These are phyloP conservation scores for Chromera velia DNA, from an alignment of 73 alveolate species.

Conservation along the genomic window DNA sequence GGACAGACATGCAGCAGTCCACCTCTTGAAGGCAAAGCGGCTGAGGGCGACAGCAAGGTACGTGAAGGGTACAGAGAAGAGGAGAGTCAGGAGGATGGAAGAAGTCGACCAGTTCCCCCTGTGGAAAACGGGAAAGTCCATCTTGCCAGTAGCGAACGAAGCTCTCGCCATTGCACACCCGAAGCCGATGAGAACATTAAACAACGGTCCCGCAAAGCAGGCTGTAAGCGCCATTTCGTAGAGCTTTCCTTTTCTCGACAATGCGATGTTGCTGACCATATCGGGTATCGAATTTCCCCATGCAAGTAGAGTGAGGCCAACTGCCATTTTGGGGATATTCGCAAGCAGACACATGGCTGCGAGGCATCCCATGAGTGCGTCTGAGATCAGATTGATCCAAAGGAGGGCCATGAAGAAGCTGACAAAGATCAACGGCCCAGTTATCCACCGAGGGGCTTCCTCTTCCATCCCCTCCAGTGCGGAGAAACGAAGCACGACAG, in stretches of 20 bases:
- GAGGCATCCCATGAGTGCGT: conserved; percentile 7
- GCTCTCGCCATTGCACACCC: conserved; percentile 82
- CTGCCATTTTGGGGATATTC: conserved; percentile 7
- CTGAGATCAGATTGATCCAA: conserved; percentile 21
- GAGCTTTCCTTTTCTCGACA: conserved; percentile 84
- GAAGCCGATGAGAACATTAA: conserved; percentile 81
- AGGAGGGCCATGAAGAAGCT: conserved; percentile 25
- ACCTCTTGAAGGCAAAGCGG: too few relatives aligned
- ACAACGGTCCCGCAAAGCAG: conserved; percentile 89
- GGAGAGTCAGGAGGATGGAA: too few relatives aligned
- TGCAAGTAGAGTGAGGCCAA: conserved; percentile 89
- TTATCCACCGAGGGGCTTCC: too few relatives aligned
- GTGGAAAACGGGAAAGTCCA: too few relatives aligned
- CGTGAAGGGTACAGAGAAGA: too few relatives aligned
- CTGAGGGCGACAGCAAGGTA: too few relatives aligned
- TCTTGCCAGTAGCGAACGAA: too few relatives aligned
- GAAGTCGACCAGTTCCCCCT: too few relatives aligned
- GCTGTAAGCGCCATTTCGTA: conserved; percentile 94
- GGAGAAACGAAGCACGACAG: too few relatives aligned
- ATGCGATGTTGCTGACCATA: conserved; percentile 73
- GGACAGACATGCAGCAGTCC: too few relatives aligned
- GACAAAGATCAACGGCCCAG: not conserved
- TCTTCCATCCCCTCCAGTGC: too few relatives aligned
- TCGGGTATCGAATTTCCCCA: conserved; percentile 95
- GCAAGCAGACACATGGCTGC: conserved; percentile 5